Conservation (phyloP, 1,284 basidiomycete species). For the Ceratorhiza oryzae-sativae region DNA sequence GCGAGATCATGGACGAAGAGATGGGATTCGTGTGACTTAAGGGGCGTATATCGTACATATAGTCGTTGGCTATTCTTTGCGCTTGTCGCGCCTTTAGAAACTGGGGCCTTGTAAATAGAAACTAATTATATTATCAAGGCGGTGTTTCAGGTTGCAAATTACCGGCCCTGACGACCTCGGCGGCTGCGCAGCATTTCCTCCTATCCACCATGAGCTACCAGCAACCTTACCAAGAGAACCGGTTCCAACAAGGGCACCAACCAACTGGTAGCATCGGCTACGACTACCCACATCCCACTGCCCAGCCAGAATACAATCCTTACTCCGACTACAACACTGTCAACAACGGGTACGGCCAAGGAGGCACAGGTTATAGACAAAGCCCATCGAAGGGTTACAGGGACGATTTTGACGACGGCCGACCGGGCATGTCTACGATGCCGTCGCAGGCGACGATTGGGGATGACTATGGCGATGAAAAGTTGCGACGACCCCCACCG, state of each 20-base stretch:
- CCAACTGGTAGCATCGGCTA: slow-evolving; percentile 33
- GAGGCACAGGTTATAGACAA: slow-evolving; percentile 2
- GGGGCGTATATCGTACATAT: too few relatives aligned
- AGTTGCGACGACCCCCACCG: not conserved
- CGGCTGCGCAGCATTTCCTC: slow-evolving; percentile 37
- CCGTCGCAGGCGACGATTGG: slow-evolving; percentile 28
- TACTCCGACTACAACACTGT: slow-evolving; percentile 32
- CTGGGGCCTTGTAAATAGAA: not conserved
- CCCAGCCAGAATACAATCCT: slow-evolving; percentile 28
- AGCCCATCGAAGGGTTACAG: slow-evolving; percentile 3
- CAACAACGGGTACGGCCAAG: slow-evolving; percentile 25
- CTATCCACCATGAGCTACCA: slow-evolving; percentile 36
- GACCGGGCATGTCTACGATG: slow-evolving; percentile 27
- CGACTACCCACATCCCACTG: slow-evolving; percentile 22
- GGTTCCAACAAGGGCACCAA: slow-evolving; percentile 35
- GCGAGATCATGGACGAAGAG: slow-evolving; percentile 70
- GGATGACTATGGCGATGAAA: slow-evolving; percentile 12
- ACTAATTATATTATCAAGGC: slow-evolving; percentile 24
- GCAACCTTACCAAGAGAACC: slow-evolving; percentile 19
- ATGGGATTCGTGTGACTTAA: slow-evolving; percentile 63
- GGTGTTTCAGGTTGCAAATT: slow-evolving; percentile 36
- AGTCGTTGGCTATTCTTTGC: too few relatives aligned
- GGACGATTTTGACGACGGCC: slow-evolving; percentile 29
- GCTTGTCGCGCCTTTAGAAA: not conserved
- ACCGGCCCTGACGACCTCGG: slow-evolving; percentile 1